phyloP scores from a whole-genome alignment of 2,329 filamentous ascomycete species.

The Ascomycota sp. region DNA sequence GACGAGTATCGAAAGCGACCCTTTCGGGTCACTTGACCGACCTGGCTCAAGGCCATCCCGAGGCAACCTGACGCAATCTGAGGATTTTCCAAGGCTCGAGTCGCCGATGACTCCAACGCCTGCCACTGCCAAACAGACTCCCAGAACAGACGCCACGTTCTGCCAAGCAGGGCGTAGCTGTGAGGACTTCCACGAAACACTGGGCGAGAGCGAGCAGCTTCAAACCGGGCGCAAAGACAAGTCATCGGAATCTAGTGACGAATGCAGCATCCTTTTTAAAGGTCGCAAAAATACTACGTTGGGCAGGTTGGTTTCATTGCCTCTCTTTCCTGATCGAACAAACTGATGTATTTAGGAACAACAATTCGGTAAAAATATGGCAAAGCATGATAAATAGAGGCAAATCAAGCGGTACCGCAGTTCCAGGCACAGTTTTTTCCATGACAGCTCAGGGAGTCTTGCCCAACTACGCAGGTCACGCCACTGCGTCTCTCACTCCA shows the following conservation, averaged over 20 bases:
- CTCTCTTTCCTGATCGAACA: not conserved
- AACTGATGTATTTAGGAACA: slow-evolving; percentile 13
- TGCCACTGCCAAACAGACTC: slow-evolving; percentile 6
- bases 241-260: slow-evolving; percentile 12
- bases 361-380: slow-evolving; percentile 23
- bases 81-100: slow-evolving; percentile 9
- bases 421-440: slow-evolving; percentile 28
- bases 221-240: slow-evolving; percentile 6
- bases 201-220: slow-evolving; percentile 1
- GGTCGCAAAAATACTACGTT: slow-evolving; percentile 12
- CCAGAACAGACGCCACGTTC: slow-evolving; percentile 4
- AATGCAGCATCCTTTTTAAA: slow-evolving; percentile 16
- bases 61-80: slow-evolving; percentile 13
- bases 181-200: slow-evolving; percentile 9
- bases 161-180: slow-evolving; percentile 8
- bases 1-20: slow-evolving; percentile 4
- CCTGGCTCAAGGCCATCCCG: slow-evolving; percentile 5
- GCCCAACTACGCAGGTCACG: slow-evolving; percentile 30
- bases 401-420: slow-evolving; percentile 23
- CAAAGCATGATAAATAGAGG: slow-evolving; percentile 30
- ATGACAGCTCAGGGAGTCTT: slow-evolving; percentile 33
- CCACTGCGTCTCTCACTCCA: slow-evolving; percentile 27
- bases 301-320: slow-evolving; percentile 10
- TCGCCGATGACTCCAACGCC: slow-evolving; percentile 6
- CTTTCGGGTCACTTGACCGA: slow-evolving; percentile 5